A percentile compares a stretch with the other conserved stretches of the same genome.
These are phyloP conservation scores for Allomyces macrogynus DNA, from an alignment of 192 early-diverging fungal species.

Conservation along the genomic window DNA sequence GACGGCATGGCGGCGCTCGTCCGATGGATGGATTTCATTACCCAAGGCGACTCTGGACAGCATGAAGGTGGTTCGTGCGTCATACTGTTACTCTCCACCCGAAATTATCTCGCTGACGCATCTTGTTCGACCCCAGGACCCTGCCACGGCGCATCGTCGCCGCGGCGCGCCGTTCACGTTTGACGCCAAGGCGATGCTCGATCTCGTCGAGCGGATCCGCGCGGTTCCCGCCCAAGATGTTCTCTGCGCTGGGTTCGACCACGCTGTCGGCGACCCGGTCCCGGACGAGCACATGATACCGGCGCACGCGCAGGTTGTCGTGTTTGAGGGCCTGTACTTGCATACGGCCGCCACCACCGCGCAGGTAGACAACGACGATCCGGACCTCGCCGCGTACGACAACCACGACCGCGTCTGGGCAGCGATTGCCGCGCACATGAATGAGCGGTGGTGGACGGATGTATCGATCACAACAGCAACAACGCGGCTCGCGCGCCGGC, in stretches of 20 bases:
- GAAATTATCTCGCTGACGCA: too few relatives aligned
- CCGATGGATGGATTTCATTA: constrained; percentile 38
- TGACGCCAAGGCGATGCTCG: constrained; percentile 11
- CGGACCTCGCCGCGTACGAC: too few relatives aligned
- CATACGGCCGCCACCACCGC: constrained; percentile 10
- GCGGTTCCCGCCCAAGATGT: constrained; percentile 1
- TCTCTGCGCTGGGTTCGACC: constrained; percentile 24
- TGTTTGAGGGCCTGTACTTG: constrained; percentile 34
- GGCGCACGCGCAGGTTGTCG: constrained; percentile 15
- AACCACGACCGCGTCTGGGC: constrained; percentile 10
- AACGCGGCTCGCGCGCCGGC: too few relatives aligned
- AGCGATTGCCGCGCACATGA: constrained; percentile 11
- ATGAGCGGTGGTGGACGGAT: constrained; percentile 24
- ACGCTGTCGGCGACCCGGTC: constrained; percentile 24
- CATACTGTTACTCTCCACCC: too few relatives aligned
- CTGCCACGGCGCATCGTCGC: constrained; percentile 16
- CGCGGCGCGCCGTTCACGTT: constrained; percentile 36
- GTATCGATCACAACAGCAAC: neutral
- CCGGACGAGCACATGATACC: constrained; percentile 16
- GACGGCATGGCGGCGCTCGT: constrained; percentile 11
- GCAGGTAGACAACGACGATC: too few relatives aligned
- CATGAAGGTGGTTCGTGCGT: constrained; percentile 7
- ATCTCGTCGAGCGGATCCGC: neutral
- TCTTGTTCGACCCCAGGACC: constrained; percentile 8
- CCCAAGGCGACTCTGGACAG: constrained; percentile 11